These are phyloP conservation scores for Epichloe typhina DNA, from an alignment of 2,329 filamentous ascomycete species.

Conservation along the genomic window DNA sequence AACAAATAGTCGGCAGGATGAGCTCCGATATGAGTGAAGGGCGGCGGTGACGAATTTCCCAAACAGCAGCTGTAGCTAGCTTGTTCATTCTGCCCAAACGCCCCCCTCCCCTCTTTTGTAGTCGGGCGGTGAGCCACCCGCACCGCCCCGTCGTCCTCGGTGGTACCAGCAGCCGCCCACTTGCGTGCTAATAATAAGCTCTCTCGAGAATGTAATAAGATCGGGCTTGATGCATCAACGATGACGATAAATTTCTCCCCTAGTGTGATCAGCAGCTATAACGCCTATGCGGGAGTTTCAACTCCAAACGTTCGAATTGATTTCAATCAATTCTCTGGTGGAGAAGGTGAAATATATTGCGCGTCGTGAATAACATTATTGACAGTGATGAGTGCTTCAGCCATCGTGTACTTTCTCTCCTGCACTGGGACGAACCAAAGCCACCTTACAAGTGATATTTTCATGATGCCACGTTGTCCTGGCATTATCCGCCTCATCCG, in stretches of 20 bases:
- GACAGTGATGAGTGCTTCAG: neutral
- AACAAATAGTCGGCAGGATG: neutral
- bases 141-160: neutral
- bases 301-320: too few relatives aligned
- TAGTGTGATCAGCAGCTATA: neutral
- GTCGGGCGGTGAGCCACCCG: slow-evolving; percentile 5
- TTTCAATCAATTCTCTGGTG: neutral
- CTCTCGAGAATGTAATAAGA: too few relatives aligned
- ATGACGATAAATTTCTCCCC: neutral
- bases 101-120: neutral
- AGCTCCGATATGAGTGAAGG: slow-evolving; percentile 3
- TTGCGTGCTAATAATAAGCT: too few relatives aligned
- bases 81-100: neutral
- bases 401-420: neutral
- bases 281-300: neutral
- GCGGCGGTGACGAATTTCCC: slow-evolving; percentile 1
- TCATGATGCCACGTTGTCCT: neutral
- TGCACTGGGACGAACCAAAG: neutral
- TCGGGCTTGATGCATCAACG: neutral
- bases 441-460: neutral
- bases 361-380: neutral
- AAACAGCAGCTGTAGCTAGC: neutral
- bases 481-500: neutral
- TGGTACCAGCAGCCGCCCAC: too few relatives aligned
- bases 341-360: neutral